Base-by-base conservation (phyloP, 2,329 filamentous ascomycete species). In the Claviceps quebecensis region DNA sequence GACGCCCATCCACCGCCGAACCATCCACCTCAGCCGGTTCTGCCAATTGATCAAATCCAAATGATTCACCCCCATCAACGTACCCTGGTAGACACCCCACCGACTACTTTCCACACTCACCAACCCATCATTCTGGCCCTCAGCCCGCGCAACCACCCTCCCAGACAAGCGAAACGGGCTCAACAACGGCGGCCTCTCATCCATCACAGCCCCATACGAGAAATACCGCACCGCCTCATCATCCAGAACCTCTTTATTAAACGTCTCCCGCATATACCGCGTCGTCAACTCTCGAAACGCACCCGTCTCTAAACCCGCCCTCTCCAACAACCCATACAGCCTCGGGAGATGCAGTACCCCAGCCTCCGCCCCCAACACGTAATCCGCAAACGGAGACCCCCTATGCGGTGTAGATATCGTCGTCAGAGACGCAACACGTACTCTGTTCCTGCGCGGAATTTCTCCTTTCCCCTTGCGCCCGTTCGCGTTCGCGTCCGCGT, bases 1-100 rank as follows among this genome's bases (percentile, higher is more conserved):
- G 54, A 73, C 69, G 1, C 80, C 80, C 63, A 74, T 68, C 67
- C 69, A 69, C 52, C 71, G 59, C 47, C 83, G 66, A 43, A 78
- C 59, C 41, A 72, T 72, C 72, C 75, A 83, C 48, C 71, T 68
- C 38, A 83, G 55, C 54, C 76, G 67, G 55, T 84, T 84, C 37
- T 75, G 79, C 81, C 81, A 84, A 63, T 84, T 84, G 56, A 84
- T 84, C 50, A 84, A 63, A 58, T 83, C 80, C 26, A 84, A 64
- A 59, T 84, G 81, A 58, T 74, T 81, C 6, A 83, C 79, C 1
- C 71, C 74, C 4, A 81, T 64, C 52, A 84, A 61, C 1, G 81
- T 84, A 4, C 81, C 81, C 59, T 80, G 76, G 61, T 84, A 84
- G 9, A 69, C 70, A 6, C 81, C 81, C 79, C 80, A 84, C 53